Percentiles rank a stretch among this genome's conserved stretches.
phyloP scores from a whole-genome alignment of 2,329 filamentous ascomycete species.

The Botrytis fragariae region DNA sequence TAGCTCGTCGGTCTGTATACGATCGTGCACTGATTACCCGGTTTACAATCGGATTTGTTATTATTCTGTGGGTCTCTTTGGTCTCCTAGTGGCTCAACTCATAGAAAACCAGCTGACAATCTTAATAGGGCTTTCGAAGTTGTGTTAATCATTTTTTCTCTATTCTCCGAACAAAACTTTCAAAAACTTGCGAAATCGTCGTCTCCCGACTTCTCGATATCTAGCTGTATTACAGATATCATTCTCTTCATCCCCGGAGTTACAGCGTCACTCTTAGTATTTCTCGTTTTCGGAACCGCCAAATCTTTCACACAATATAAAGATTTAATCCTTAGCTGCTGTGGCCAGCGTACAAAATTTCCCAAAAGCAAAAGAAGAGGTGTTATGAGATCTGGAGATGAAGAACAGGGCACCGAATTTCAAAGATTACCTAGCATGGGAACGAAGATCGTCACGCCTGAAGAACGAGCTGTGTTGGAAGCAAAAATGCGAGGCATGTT shows the following conservation, averaged over 20 bases:
- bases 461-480: conserved; percentile 12
- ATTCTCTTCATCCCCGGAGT: conserved; percentile 43
- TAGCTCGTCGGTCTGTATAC: conserved; percentile 41
- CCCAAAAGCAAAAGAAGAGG: conserved; percentile 15
- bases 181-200: conserved; percentile 27
- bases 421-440: conserved; percentile 14
- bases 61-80: conserved; percentile 36
- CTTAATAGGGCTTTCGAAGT: conserved; percentile 40
- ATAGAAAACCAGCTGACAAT: conserved; percentile 16
- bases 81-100: neutral
- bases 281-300: conserved; percentile 45
- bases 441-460: neutral
- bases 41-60: conserved; percentile 46
- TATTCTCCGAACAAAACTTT: conserved; percentile 39
- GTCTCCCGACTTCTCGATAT: conserved; percentile 40
- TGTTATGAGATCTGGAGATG: neutral
- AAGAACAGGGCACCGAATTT: conserved; percentile 16
- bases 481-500: conserved; percentile 9
- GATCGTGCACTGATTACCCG: conserved; percentile 47
- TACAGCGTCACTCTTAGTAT: conserved; percentile 40
- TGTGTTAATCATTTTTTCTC: conserved; percentile 42
- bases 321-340: conserved; percentile 29
- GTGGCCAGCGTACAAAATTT: conserved; percentile 19
- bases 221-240: conserved; percentile 37
- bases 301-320: conserved; percentile 38